These are phyloP conservation scores for Tagetes erecta DNA, from an alignment of 129 eudicot species.

Conservation along the genomic window DNA sequence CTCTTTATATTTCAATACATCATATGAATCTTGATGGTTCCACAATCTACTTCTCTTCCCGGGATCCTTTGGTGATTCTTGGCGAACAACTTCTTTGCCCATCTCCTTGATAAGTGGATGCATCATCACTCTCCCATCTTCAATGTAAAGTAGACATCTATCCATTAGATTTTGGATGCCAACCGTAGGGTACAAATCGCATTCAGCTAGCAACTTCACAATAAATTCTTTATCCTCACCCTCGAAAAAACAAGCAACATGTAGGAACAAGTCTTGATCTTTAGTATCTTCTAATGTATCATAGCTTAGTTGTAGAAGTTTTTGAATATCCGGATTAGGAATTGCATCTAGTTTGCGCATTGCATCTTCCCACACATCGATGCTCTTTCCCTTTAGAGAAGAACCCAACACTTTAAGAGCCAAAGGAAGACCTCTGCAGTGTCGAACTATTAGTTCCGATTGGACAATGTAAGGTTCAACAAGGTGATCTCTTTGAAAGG, in stretches of 20 bases:
- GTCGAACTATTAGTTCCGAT: neutral
- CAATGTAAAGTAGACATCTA: constrained; percentile 17
- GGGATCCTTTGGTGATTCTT: constrained; percentile 28
- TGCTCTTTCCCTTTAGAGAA: constrained; percentile 7
- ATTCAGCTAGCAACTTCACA: constrained; percentile 9
- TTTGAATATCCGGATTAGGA: constrained; percentile 11
- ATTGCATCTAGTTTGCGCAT: constrained; percentile 24
- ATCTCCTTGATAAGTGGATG: constrained; percentile 30
- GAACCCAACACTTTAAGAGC: constrained; percentile 35
- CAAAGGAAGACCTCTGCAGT: constrained; percentile 39
- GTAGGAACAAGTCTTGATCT: constrained; percentile 5
- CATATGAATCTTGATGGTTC: constrained; percentile 23
- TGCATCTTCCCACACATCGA: constrained; percentile 29
- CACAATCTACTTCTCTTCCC: constrained; percentile 30
- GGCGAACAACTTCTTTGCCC: constrained; percentile 29
- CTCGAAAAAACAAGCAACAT: constrained; percentile 20
- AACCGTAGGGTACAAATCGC: constrained; percentile 11
- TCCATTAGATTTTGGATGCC: constrained; percentile 22
- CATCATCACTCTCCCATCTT: constrained; percentile 10
- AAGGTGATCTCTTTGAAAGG: neutral
- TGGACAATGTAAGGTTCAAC: constrained; percentile 14
- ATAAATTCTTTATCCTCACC: constrained; percentile 19
- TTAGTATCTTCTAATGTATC: constrained; percentile 25
- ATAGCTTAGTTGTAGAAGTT: constrained; percentile 20
- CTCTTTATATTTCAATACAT: constrained; percentile 2